Base-by-base conservation (phyloP, 2,329 filamentous ascomycete species). In the Fonsecaea nubica region DNA sequence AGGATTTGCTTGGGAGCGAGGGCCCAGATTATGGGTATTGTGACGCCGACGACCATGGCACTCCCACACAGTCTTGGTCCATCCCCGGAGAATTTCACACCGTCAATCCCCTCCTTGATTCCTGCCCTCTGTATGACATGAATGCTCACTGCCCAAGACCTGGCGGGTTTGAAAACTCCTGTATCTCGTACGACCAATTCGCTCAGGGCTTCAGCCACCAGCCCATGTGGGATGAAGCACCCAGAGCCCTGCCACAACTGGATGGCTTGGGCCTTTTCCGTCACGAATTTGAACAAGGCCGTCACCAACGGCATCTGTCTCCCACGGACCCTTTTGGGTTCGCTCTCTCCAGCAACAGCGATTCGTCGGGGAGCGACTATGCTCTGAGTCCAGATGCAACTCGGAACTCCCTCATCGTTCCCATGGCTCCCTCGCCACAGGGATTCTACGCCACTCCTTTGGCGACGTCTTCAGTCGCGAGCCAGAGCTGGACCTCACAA, bases 311-410 rank as follows among this genome's bases (percentile, higher is more conserved):
- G 9, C 65, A 72, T 54, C 45, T 64, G 25, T 72, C 69, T 25
- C 69, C 69, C 3, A 60, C 60, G 55, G 69, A 66, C 21, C 61
- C 64, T 18, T 59, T 33, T 4, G 67, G 64, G 15, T 54, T 61
- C n/a, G 57, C 60, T 21, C 61, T 66, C 15, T 69, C 68, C 33
- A 65, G 67, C 58, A 66, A 64, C 25, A 62, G 48, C 33, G 63
- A 63, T 13, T 68, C 61, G 30, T 65, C 60, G 15, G 30, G 42
- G 40, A 70, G 69, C 45, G 69, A 71, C 36, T 69, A 70, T 63
- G 62, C 58, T 15, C 58, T 62, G 2, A 71, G 65, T 58, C 69
- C 69, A 25, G 69, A 70, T 45, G 58, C 59, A 8, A 33, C 55
- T 40, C 45, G 60, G 30, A 59, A 36, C 52, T 36, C 55, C 4